Evolutionary conservation across 495 filamentous ascomycete species (phyloP), one percentile per base, ranked within the genome.

Genomic region (Clavariopsis aquatica): DNA sequence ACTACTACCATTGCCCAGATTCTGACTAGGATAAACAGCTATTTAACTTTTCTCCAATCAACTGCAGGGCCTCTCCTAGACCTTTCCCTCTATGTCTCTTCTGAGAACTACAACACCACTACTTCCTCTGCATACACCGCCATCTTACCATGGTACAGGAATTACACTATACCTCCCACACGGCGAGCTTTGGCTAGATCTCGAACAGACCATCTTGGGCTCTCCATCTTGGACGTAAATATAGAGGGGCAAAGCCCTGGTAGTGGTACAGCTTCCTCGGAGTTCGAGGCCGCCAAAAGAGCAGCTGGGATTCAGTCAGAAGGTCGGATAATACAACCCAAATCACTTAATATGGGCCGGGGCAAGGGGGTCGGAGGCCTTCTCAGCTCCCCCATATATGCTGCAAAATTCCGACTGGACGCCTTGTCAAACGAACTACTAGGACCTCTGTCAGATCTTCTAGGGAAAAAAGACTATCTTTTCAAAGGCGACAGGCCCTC

Each of bases 131-230:
- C 90, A 31, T 93, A 89, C 78, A 86, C 85, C 57, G 73, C 78
- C 3, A 82, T 96, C 60, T 85, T 96, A 29, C 86, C 87, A 22
- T 92, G 92, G 80, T 90, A 94, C 9, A 82, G 88, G 53, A 88
- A 89, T 71, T 97, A 90, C 84, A 87, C 87, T 51, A 83, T 90
- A 20, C 90, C 89, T 2, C 86, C 86, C 4, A 78, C 79, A 57
- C 76, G 86, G 26, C 89, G 91, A 59, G 75, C 84, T 41, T 77
- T 85, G 51, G 91, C 91, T 47, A 84, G 87, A 70, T 64, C 74
- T 19, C 83, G 87, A 53, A 92, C 89, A n/a, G 84, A 83, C 29
- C 85, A 90, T 69, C 83, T 96, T 15, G 87, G 88, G 26, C 78
- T 96, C 56, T 85, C 85, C 5, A 80, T 81, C 12, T 76, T 89